phyloP scores from a whole-genome alignment of 345 rosid genomes.

The Microthlaspi erraticum region DNA sequence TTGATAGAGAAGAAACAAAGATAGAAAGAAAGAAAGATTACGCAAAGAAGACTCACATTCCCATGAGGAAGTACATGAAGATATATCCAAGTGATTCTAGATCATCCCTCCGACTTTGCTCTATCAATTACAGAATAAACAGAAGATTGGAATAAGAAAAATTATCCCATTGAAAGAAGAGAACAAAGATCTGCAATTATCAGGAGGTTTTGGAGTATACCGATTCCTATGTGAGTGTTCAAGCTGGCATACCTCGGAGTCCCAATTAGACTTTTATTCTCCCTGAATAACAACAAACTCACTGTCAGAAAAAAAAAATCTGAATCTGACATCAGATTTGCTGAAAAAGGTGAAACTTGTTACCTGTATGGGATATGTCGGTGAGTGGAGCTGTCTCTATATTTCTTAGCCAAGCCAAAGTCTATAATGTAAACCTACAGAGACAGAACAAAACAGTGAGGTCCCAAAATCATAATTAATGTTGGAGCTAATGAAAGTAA shows the following conservation, averaged over 20 bases:
- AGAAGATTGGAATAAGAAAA: constrained; percentile 8
- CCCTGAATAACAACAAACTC: constrained; percentile 54
- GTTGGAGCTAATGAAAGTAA: background rate
- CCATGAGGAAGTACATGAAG: constrained; percentile 91
- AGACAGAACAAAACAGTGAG: constrained; percentile 16
- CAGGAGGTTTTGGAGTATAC: constrained; percentile 43
- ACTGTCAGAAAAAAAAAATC: background rate
- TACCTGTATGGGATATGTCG: constrained; percentile 92
- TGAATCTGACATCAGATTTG: background rate
- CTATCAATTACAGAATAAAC: constrained; percentile 44
- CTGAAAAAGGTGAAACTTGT: constrained; percentile 11
- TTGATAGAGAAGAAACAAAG: background rate
- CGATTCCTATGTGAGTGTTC: constrained; percentile 99
- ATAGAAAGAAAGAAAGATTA: constrained; percentile 1
- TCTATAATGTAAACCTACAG: constrained; percentile 82
- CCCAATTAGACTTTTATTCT: constrained; percentile 92
- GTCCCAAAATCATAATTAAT: background rate
- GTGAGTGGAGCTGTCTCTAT: constrained; percentile 79
- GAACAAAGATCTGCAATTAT: background rate
- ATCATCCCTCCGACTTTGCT: constrained; percentile 99
- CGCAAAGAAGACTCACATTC: constrained; percentile 67
- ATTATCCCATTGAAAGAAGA: constrained; percentile 1
- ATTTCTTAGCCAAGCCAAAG: constrained; percentile 94
- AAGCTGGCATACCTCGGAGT: constrained; percentile 99
- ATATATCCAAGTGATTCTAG: constrained; percentile 97